Evolutionary conservation across 805 yeast genomes (phyloP), one percentile per base, ranked within the genome.

Genomic region (Cyberlindnera euphorbiae): DNA sequence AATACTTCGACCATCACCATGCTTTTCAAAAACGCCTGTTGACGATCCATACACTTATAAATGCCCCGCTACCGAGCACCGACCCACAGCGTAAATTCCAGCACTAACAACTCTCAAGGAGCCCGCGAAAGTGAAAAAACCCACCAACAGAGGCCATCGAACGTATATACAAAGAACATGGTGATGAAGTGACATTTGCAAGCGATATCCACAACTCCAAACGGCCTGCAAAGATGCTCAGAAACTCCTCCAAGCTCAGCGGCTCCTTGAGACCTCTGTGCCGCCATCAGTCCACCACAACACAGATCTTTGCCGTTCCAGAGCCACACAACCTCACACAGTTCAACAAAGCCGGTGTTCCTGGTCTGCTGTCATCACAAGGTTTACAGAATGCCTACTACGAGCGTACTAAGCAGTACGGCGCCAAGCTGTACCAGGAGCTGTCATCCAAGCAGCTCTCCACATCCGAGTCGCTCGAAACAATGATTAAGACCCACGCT

Each of bases 301-400:
- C 14, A 10, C 14, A 24, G 26, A 11, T 34, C 26, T 45, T 42
- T 33, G 21, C 33, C 15, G 34, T 38, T 12, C 45, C 44, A 13
- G 26, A 35, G 6, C 32, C 48, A 7, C 17, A 34, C n/a, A 30
- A 38, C 14, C 28, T 51, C 8, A 15, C 26, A 2, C 31, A 35
- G 24, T 46, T 49, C 28, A 47, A 50, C 40, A 49, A 53, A 3
- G 22, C 50, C 1, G 76, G 76, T 10, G 60, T 77, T 16, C 58
- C 62, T 1, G 83, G 83, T 3, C 55, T 78, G 4, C 63, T 71
- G 38, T 65, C 77, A 4, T 33, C 63, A 1, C 44, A 62, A 28
- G 76, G 78, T 8, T 50, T 77, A n/a, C 51, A 68, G 11, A 71
- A 66, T 39, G 68, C 73, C 4, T 77, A 79, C 75, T 66, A 59